Evolutionary conservation across 2,329 filamentous ascomycete genomes (phyloP).

Genomic region (Alternaria arborescens): DNA sequence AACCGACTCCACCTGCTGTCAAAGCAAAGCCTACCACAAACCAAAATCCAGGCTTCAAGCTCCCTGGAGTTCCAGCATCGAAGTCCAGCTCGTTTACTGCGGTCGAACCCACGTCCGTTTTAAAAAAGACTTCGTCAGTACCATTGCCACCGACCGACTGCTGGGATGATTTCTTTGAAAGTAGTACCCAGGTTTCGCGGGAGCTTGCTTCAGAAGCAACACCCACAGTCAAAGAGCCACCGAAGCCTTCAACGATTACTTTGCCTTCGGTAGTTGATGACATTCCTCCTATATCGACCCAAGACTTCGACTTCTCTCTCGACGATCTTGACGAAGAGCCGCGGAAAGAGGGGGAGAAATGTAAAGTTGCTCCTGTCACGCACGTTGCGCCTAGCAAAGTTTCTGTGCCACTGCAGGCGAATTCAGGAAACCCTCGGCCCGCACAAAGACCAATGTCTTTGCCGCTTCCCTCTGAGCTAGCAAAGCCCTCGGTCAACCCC

Average conservation of each 20-base stretch:
- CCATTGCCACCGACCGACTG: slow-evolving; percentile 22
- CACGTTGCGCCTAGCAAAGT: neutral
- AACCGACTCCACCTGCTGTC: neutral
- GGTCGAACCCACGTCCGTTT: neutral
- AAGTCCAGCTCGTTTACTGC: slow-evolving; percentile 13
- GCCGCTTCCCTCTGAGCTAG: neutral
- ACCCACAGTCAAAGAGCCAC: too few relatives aligned
- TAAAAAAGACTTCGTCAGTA: neutral
- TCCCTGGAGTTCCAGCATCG: slow-evolving; percentile 38
- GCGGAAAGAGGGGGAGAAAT: neutral
- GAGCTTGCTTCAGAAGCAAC: slow-evolving; percentile 45
- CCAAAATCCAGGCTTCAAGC: slow-evolving; percentile 34
- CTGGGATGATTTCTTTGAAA: slow-evolving; percentile 56
- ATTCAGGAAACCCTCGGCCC: neutral
- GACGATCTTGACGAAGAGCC: slow-evolving; percentile 51
- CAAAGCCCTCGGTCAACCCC: neutral
- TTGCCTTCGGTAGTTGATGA: slow-evolving; percentile 3
- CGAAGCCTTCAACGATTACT: neutral
- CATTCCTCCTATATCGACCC: slow-evolving; percentile 47
- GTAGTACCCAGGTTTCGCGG: slow-evolving; percentile 56
- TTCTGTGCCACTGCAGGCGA: neutral
- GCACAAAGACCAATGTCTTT: neutral
- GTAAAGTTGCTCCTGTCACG: neutral
- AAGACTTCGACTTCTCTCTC: slow-evolving; percentile 52
- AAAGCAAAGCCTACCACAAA: slow-evolving; percentile 15